Evolutionary conservation across 2,329 filamentous ascomycete genomes (phyloP).

Genomic region (Aspergillus texensis): DNA sequence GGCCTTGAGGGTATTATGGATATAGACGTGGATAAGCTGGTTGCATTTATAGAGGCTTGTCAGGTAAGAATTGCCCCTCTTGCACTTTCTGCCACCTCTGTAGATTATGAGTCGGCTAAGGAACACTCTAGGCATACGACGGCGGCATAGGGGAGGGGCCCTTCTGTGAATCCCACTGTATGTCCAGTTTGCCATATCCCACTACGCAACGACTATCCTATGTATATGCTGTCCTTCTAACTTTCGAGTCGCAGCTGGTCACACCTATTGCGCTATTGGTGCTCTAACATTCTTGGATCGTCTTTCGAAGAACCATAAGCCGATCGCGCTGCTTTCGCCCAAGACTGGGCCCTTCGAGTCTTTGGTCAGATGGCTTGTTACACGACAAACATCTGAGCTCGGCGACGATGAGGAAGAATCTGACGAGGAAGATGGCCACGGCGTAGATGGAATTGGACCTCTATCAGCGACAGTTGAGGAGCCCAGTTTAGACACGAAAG

Average conservation of each 20-base stretch:
- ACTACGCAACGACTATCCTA: background rate
- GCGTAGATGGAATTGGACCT: slow-evolving; percentile 14
- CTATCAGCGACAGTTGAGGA: slow-evolving; percentile 10
- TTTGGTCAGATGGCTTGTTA: slow-evolving; percentile 60
- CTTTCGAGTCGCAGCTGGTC: slow-evolving; percentile 64
- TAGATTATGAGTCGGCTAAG: slow-evolving; percentile 29
- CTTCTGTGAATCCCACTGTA: slow-evolving; percentile 81
- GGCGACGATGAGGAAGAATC: slow-evolving; percentile 47
- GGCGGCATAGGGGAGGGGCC: slow-evolving; percentile 79
- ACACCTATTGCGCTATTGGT: slow-evolving; percentile 84
- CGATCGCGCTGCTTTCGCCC: slow-evolving; percentile 28
- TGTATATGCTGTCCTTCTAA: slow-evolving; percentile 17
- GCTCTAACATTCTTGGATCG: slow-evolving; percentile 75
- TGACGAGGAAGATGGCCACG: slow-evolving; percentile 45
- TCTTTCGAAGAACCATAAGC: slow-evolving; percentile 45
- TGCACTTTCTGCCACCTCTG: background rate
- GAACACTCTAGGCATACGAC: slow-evolving; percentile 68
- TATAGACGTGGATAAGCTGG: slow-evolving; percentile 71
- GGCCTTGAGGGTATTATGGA: slow-evolving; percentile 65
- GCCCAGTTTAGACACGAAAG: slow-evolving; percentile 26
- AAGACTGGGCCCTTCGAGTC: slow-evolving; percentile 36
- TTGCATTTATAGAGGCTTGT: slow-evolving; percentile 69
- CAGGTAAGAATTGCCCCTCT: slow-evolving; percentile 47
- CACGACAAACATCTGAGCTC: slow-evolving; percentile 65
- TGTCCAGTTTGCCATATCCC: slow-evolving; percentile 25